Percentiles rank a stretch among this genome's conserved stretches.
phyloP scores from a whole-genome alignment of 78 protist species.

The slime mould (Dictyostelium discoideum) region dicty_2.7 NC_007089.4:2277001-2277500 shows the following conservation, averaged over 20 bases:
- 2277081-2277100: conserved; percentile 11
- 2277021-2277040: conserved; percentile 27
- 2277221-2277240: neutral
- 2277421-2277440: neutral
- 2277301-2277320: neutral
- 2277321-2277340: neutral
- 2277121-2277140: conserved; percentile 6
- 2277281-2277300: neutral
- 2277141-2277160: neutral
- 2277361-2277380: neutral
- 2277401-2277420: neutral
- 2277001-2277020: conserved; percentile 29
- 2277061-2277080: neutral
- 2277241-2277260: neutral
- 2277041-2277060: neutral
- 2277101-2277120: neutral
- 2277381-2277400: neutral
- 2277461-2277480: neutral
- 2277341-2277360: neutral
- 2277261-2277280: conserved; percentile 4
- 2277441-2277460: neutral
- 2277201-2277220: neutral
- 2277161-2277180: neutral
- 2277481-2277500: neutral
- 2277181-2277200: neutral